Conservation (phyloP, 164 flowering plant species). For the Malania oleifera region DNA sequence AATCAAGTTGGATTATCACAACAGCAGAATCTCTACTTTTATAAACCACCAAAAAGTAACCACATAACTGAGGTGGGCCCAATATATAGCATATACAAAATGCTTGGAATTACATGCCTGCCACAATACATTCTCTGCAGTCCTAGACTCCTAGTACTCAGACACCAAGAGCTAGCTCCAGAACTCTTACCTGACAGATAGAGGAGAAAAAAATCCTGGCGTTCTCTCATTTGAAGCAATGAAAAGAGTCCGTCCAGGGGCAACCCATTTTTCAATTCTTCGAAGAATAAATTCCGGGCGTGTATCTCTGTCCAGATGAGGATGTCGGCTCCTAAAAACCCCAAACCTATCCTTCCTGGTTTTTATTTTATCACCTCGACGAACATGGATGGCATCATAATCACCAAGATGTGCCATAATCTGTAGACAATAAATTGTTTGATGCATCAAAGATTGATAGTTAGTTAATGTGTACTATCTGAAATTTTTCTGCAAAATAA, state of each 20-base stretch:
- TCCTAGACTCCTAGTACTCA: neutral
- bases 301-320: slow-evolving; percentile 95
- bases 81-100: neutral
- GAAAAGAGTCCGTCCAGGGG: slow-evolving; percentile 77
- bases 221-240: slow-evolving; percentile 95
- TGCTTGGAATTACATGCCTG: neutral
- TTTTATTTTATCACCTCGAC: slow-evolving; percentile 91
- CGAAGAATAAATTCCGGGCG: slow-evolving; percentile 74
- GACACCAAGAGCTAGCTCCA: neutral
- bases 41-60: too few species aligned
- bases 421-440: slow-evolving; percentile 32
- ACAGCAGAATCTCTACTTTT: too few species aligned
- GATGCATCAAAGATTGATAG: neutral
- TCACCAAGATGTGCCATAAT: slow-evolving; percentile 77
- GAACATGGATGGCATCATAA: slow-evolving; percentile 94
- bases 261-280: slow-evolving; percentile 77
- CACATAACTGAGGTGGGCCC: too few species aligned
- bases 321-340: slow-evolving; percentile 61
- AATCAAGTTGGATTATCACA: too few species aligned
- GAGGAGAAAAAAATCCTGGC: slow-evolving; percentile 85
- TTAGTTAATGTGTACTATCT: neutral
- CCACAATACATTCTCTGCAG: neutral
- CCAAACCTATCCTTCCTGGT: slow-evolving; percentile 89
- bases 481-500: neutral
- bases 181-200: slow-evolving; percentile 58